phyloP scores from a whole-genome alignment of 2,329 filamentous ascomycete species.

The Penicillium corylophilum region DNA sequence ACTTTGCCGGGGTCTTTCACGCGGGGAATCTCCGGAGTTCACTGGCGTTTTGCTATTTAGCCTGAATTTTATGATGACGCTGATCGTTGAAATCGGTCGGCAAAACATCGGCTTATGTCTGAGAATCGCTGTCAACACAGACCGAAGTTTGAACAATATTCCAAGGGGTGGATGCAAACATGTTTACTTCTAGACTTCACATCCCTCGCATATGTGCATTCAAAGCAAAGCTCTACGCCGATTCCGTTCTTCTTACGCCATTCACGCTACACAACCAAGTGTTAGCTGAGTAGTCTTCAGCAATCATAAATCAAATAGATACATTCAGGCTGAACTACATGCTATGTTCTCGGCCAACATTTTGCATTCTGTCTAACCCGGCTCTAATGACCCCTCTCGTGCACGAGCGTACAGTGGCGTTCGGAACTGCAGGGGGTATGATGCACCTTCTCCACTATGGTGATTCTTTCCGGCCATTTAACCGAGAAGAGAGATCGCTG shows the following conservation, averaged over 20 bases:
- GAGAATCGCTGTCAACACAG: neutral
- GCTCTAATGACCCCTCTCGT: neutral
- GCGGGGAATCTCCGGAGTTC: slow-evolving; percentile 11
- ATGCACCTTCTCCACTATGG: neutral
- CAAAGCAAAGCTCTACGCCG: no score
- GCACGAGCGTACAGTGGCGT: neutral
- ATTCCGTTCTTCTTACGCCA: no score
- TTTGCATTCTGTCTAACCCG: neutral
- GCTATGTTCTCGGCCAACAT: neutral
- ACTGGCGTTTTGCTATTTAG: slow-evolving; percentile 1
- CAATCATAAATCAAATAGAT: neutral
- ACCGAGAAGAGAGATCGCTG: neutral
- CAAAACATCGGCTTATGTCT: neutral
- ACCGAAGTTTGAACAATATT: neutral
- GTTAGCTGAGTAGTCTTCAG: no score
- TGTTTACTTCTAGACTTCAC: neutral
- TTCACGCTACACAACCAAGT: no score
- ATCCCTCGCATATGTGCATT: neutral
- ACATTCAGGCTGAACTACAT: slow-evolving; percentile 2
- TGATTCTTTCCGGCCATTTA: neutral
- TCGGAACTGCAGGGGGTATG: neutral
- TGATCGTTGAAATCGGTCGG: neutral
- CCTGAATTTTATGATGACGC: slow-evolving; percentile 2
- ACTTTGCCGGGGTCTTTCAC: slow-evolving; percentile 1
- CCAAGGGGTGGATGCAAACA: neutral